Evolutionary conservation across 2,329 filamentous ascomycete species (phyloP), one percentile per base, ranked within the genome.

Genomic region (Sporothrix variecibatus): DNA sequence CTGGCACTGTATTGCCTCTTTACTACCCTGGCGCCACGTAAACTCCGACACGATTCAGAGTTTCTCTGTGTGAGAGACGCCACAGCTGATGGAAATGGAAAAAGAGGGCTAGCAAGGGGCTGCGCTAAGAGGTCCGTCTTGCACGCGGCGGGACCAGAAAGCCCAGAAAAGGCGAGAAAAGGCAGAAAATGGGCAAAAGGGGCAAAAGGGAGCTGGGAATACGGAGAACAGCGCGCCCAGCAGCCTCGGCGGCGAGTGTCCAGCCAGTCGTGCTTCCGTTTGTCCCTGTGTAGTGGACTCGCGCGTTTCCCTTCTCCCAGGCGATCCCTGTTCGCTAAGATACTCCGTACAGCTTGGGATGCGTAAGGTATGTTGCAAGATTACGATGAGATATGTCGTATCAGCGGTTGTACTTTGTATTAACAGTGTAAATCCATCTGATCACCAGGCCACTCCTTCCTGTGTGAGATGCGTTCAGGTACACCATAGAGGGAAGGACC

Each of bases 181-280:
- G 23, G 49, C 20, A 23, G 20, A 23, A 56, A 40, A 40, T 23
- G 49, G 65, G 43, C 65, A 51, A 58, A 31, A 12, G 46, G 68
- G 69, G 53, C 51, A 71, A 71, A n/a, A 40, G 51, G 69, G 53
- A 60, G 68, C 31, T 71, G 68, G 68, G 68, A 60, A 71, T 71
- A 71, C 38, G 69, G 69, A 71, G 53, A 12, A 60, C 31, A 40
- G 20, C 11, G 31, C 43, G 2, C 43, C 31, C 28, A 46, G 38
- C 38, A 46, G 40, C 38, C 23, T n/a, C 62, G 40, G 17, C 23
- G 38, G 40, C 23, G 38, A 67, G 62, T 15, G 2, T 43, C 62
- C 43, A 67, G 23, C 20, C 51, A 23, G 8, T 53, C 34, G 53
- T 49, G 53, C 69, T 62, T 71, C 69, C 69, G 28, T 71, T 71